Conservation (phyloP, 163 green algal genomes). For the Volvox carteri region DNA sequence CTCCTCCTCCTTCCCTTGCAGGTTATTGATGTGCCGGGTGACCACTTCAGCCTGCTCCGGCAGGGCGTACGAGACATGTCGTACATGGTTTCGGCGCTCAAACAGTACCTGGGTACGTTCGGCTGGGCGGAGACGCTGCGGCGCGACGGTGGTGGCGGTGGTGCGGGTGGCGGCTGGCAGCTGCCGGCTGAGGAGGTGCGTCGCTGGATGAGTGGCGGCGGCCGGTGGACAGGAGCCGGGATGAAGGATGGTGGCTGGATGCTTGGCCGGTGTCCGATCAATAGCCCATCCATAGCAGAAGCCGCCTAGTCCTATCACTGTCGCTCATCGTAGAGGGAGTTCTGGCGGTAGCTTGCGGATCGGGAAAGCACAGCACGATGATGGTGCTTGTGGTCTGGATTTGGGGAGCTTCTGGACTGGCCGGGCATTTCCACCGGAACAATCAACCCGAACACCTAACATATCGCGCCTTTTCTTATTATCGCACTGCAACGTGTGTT, state of each 20-base stretch:
- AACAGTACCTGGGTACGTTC: constrained; percentile 79
- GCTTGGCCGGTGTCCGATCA: too few relatives aligned
- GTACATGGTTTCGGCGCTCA: constrained; percentile 81
- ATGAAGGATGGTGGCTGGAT: neutral
- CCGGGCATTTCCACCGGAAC: too few relatives aligned
- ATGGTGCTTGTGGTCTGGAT: too few relatives aligned
- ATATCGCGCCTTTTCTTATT: neutral
- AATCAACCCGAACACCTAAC: neutral
- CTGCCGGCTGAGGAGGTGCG: constrained; percentile 48
- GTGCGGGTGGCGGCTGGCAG: neutral
- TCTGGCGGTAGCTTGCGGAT: too few relatives aligned
- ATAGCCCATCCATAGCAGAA: too few relatives aligned
- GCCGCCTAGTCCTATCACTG: too few relatives aligned
- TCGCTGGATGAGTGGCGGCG: neutral
- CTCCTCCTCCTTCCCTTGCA: neutral
- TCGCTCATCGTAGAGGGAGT: too few relatives aligned
- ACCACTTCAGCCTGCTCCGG: constrained; percentile 90
- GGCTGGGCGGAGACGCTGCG: constrained; percentile 83
- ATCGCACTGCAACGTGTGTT: too few relatives aligned
- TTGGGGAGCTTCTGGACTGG: too few relatives aligned
- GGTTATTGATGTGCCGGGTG: constrained; percentile 88
- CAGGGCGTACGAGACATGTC: constrained; percentile 77
- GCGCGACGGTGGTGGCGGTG: constrained; percentile 35
- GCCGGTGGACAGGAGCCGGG: neutral
- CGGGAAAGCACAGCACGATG: too few relatives aligned